phyloP scores from a whole-genome alignment of 2,329 filamentous ascomycete species.

The Ceratocystis eucalypticola region DNA sequence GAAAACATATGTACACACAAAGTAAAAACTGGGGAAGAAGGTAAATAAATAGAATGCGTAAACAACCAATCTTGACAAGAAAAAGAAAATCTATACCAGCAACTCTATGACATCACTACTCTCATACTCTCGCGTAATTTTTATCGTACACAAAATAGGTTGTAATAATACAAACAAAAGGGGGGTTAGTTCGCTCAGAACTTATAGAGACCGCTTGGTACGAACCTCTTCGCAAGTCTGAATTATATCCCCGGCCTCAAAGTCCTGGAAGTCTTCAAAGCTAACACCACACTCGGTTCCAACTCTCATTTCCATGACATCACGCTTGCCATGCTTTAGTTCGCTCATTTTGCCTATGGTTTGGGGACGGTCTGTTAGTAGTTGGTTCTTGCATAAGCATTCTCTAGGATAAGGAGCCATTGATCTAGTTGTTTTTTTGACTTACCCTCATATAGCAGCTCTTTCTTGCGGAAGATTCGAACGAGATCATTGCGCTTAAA shows the following conservation, averaged over 20 bases:
- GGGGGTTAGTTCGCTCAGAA: not conserved
- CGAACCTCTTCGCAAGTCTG: constrained; percentile 71
- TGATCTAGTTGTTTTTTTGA: constrained; percentile 21
- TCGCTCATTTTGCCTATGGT: constrained; percentile 57
- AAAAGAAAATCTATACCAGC: not conserved
- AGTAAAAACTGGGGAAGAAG: not conserved
- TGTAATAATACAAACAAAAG: constrained; percentile 2
- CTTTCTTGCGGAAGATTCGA: constrained; percentile 55
- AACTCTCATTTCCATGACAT: constrained; percentile 78
- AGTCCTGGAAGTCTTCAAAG: constrained; percentile 66
- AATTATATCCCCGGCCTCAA: constrained; percentile 69
- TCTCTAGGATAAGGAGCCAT: constrained; percentile 20
- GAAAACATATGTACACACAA: not conserved
- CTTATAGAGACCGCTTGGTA: constrained; percentile 52
- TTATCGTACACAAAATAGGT: constrained; percentile 12
- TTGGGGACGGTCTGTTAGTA: not conserved
- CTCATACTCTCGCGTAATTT: not conserved
- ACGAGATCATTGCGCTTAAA: constrained; percentile 52
- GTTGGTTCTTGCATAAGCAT: not conserved
- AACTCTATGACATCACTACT: constrained; percentile 5
- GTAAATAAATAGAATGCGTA: not conserved
- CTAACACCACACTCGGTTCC: constrained; percentile 86
- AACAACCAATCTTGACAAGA: not conserved
- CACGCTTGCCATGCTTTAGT: constrained; percentile 86
- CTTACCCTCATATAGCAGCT: constrained; percentile 72